These are phyloP conservation scores for Phaeolepiota aurea DNA, from an alignment of 768 basidiomycete species.

Conservation along the genomic window DNA sequence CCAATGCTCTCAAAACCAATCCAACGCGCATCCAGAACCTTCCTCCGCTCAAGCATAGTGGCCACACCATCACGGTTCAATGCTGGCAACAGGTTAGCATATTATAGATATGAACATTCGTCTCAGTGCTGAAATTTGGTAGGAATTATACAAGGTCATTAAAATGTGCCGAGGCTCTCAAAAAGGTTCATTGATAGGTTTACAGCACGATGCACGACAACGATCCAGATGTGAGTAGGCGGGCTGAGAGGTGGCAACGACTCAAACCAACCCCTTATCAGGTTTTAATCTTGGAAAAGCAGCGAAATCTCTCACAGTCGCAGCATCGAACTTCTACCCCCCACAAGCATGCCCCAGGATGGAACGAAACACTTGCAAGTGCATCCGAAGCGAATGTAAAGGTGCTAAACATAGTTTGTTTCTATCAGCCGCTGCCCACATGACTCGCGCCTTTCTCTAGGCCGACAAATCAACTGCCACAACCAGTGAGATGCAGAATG, in stretches of 20 bases:
- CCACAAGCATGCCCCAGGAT: constrained; percentile 52
- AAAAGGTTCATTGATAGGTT: constrained; percentile 3
- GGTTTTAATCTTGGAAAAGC: constrained; percentile 46
- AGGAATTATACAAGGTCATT: constrained; percentile 18
- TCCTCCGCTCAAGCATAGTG: no score
- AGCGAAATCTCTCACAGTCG: constrained; percentile 32
- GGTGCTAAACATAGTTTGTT: constrained; percentile 21
- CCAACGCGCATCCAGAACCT: no score
- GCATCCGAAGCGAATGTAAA: constrained; percentile 61
- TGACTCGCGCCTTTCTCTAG: constrained; percentile 17
- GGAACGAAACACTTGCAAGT: constrained; percentile 62
- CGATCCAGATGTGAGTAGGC: constrained; percentile 35
- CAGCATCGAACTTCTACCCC: constrained; percentile 42
- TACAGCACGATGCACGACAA: constrained; percentile 52
- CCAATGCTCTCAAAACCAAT: no score
- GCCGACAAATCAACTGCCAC: constrained; percentile 28
- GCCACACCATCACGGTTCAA: no score
- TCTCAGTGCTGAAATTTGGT: no score
- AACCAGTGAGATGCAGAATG: constrained; percentile 25
- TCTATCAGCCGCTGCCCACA: neutral
- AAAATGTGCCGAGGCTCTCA: neutral
- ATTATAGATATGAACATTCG: no score
- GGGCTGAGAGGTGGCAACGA: neutral
- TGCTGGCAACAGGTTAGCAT: no score
- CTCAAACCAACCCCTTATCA: constrained; percentile 11